These are phyloP conservation scores for Metschnikowia anglica DNA, from an alignment of 805 yeast genomes.

Conservation along the genomic window DNA sequence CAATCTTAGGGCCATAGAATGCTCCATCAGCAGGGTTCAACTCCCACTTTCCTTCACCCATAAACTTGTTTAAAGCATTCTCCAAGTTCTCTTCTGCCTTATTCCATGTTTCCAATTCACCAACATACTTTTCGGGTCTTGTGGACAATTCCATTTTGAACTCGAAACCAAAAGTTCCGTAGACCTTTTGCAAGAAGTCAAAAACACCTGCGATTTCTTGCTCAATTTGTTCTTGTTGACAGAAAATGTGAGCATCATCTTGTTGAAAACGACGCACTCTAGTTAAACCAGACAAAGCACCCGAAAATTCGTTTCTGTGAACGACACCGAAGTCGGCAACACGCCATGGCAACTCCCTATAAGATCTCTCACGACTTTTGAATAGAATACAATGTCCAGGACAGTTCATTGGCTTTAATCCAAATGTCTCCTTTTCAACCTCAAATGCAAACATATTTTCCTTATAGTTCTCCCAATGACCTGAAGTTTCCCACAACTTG, in stretches of 20 bases:
- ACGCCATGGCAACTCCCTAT: conserved; percentile 97
- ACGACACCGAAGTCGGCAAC: conserved; percentile 97
- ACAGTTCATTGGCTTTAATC: conserved; percentile 93
- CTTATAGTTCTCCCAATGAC: conserved; percentile 97
- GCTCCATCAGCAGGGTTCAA: conserved; percentile 98
- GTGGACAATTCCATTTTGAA: conserved; percentile 97
- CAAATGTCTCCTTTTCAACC: conserved; percentile 93
- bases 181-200: conserved; percentile 79
- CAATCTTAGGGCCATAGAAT: conserved; percentile 93
- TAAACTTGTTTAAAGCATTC: conserved; percentile 74
- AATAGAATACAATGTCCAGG: conserved; percentile 93
- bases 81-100: conserved; percentile 83
- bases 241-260: conserved; percentile 98
- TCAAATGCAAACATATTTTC: conserved; percentile 97
- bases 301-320: conserved; percentile 94
- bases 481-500: conserved; percentile 97
- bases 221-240: conserved; percentile 88
- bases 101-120: conserved; percentile 93
- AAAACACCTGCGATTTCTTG: conserved; percentile 79
- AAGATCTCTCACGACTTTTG: conserved; percentile 89
- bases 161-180: conserved; percentile 91
- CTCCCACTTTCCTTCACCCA: conserved; percentile 85
- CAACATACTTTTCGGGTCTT: conserved; percentile 94
- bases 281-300: conserved; percentile 87
- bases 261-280: conserved; percentile 99